Evolutionary conservation across 202 grass and related monocot genomes (phyloP).

Genomic region (Carex sylvatica): DNA sequence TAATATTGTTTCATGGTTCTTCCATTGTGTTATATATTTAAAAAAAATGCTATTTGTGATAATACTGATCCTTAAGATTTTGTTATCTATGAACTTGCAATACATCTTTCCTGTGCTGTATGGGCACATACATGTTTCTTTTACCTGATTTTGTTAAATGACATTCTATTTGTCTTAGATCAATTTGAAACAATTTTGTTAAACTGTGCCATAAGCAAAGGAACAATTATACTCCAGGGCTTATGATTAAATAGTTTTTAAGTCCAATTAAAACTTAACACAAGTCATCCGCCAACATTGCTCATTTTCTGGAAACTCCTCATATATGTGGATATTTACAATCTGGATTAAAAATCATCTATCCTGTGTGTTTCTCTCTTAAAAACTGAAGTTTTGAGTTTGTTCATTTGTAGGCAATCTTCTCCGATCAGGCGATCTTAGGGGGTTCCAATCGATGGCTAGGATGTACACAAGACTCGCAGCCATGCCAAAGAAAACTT

Average conservation of each 20-base stretch:
- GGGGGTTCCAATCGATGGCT: slow-evolving; percentile 70
- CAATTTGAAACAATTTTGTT: background rate
- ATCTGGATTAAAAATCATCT: background rate
- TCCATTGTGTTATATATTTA: background rate
- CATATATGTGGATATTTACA: background rate
- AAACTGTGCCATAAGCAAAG: background rate
- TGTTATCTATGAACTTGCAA: background rate
- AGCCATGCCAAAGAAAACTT: slow-evolving; percentile 69
- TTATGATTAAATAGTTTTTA: background rate
- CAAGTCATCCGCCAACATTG: background rate
- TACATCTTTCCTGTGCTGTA: background rate
- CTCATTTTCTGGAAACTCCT: background rate
- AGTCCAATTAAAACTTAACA: background rate
- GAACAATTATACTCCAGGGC: background rate
- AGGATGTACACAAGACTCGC: slow-evolving; percentile 62
- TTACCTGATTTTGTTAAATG: background rate
- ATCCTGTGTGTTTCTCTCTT: background rate
- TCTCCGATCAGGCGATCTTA: slow-evolving; percentile 55
- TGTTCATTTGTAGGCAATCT: slow-evolving; percentile 50
- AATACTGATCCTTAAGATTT: background rate
- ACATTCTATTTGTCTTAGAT: background rate
- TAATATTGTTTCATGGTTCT: background rate
- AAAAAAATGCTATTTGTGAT: background rate
- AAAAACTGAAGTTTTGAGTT: background rate
- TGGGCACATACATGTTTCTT: background rate